Evolutionary conservation across 169 alveolate genomes (phyloP), one percentile per base, ranked within the genome.

Genomic region (Prorocentrum cordatum): DNA sequence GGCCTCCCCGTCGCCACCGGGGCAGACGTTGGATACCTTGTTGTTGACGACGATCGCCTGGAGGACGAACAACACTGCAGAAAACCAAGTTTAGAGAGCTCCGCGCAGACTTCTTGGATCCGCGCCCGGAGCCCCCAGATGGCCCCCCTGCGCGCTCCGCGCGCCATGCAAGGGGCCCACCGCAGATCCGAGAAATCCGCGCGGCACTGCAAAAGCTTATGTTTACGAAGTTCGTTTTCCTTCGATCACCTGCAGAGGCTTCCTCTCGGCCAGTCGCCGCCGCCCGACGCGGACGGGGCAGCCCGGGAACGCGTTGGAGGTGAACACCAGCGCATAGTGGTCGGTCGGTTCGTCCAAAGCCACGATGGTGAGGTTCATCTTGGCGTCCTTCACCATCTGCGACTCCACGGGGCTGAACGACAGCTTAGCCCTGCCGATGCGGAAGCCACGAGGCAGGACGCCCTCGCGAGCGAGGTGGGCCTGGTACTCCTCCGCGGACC

Each of bases 11-110:
- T 6, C 66, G 29, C 26, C 66, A 20, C 10, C 14, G 14, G 14
- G 14, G 31, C 66, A 9, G 5, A n/a, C 29, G 71, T 29, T 26
- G 50, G 59, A 35, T 58, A 61, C 47, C 64, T 79, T 79, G 89
- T 79, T 79, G 77, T 79, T 79, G 45, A 79, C 77, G 38, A 79
- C 89, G 10, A 79, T 3, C 10, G 89, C 89, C 62, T 79, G 89
- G 38, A 79, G 50, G n/a, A n/a, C n/a, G n/a, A n/a, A n/a, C n/a
- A n/a, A n/a, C n/a, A n/a, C n/a, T n/a, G n/a, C n/a, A n/a, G n/a
- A n/a, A n/a, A n/a, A n/a, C n/a, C n/a, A n/a, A n/a, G n/a, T n/a
- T n/a, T n/a, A n/a, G n/a, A n/a, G n/a, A n/a, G n/a, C n/a, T n/a
- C n/a, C n/a, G n/a, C n/a, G n/a, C n/a, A 10, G 24, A 9, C 16